Conservation (phyloP, 345 rosid species). For the Noccaea bulbosa region DNA sequence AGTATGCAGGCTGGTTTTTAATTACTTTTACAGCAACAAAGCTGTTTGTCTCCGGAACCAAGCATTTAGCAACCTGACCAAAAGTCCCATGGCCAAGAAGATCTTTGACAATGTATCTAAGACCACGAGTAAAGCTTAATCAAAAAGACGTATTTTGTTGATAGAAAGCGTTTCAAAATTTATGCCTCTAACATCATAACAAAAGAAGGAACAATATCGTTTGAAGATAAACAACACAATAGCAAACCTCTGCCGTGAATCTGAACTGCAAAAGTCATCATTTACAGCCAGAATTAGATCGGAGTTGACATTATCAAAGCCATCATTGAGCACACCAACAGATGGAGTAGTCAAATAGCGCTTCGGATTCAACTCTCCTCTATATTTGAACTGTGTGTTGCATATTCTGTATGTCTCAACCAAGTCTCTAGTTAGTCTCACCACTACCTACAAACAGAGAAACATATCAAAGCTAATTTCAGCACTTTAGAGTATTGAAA, state of each 20-base stretch:
- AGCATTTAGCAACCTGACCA: constrained; percentile 99
- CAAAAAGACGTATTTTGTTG: constrained; percentile 17
- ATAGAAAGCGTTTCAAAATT: constrained; percentile 23
- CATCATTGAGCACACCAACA: constrained; percentile 88
- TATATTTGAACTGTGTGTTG: constrained; percentile 87
- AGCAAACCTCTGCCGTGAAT: constrained; percentile 81
- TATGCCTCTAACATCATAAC: constrained; percentile 24
- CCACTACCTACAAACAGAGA: constrained; percentile 72
- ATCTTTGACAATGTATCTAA: constrained; percentile 95
- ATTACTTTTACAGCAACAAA: constrained; percentile 96
- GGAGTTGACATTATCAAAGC: constrained; percentile 90
- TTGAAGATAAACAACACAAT: constrained; percentile 7
- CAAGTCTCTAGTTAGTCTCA: constrained; percentile 81
- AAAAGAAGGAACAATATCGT: constrained; percentile 17
- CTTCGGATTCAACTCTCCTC: constrained; percentile 93
- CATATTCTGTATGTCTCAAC: constrained; percentile 88
- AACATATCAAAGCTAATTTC: constrained; percentile 16
- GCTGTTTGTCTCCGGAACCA: constrained; percentile 70
- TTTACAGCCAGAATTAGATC: constrained; percentile 94
- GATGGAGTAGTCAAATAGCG: constrained; percentile 96
- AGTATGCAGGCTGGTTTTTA: constrained; percentile 96
- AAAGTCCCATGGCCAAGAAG: constrained; percentile 99
- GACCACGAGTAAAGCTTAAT: constrained; percentile 40
- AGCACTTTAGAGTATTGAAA: constrained; percentile 25
- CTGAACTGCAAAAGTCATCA: constrained; percentile 67